Base-by-base conservation (phyloP, 2,329 filamentous ascomycete species). In the Exophiala mesophila region DNA sequence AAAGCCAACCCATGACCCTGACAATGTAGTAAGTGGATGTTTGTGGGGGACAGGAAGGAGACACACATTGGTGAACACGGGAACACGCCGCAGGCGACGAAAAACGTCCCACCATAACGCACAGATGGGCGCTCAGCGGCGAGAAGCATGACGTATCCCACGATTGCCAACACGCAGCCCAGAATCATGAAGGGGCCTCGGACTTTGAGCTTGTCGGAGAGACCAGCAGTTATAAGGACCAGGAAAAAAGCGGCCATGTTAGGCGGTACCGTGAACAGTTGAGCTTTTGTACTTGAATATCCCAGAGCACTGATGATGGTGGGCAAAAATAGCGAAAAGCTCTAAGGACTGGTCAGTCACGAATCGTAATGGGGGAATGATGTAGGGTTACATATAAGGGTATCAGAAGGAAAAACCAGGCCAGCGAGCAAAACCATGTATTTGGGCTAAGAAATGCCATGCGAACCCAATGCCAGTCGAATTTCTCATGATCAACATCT, bases 11-110 rank as follows among this genome's bases (percentile, higher is more conserved):
- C 49, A 59, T n/a, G 55, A 26, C 23, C 23, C 23, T 26, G 6
- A 7, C 6, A 6, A 26, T 7, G 7, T 26, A 85, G 56, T 83
- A 84, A 56, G 84, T 80, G 0, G 76, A 78, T 0, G 78, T 77
- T 3, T 3, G 20, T 33, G n/a, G 18, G 1, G 28, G 28, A 7
- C 13, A 32, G 21, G 32, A 16, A 1, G 74, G 78, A 57, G 83
- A 83, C 55, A 82, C 82, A 34, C n/a, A 46, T 33, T 26, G 47
- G 44, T 5, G 44, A 47, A 21, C 40, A 31, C 15, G 41, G 38
- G 36, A 32, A 65, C 3, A 63, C 52, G 2, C 62, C 60, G 7
- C 49, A 45, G 3, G 56, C 59, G 10, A 63, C 58, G 8, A 65
- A 44, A 35, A 64, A 66, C 1, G 61, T 64, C 3, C 61, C 64